phyloP scores from a whole-genome alignment of 179 eudicot species.

The Carnegiea gigantea region DNA sequence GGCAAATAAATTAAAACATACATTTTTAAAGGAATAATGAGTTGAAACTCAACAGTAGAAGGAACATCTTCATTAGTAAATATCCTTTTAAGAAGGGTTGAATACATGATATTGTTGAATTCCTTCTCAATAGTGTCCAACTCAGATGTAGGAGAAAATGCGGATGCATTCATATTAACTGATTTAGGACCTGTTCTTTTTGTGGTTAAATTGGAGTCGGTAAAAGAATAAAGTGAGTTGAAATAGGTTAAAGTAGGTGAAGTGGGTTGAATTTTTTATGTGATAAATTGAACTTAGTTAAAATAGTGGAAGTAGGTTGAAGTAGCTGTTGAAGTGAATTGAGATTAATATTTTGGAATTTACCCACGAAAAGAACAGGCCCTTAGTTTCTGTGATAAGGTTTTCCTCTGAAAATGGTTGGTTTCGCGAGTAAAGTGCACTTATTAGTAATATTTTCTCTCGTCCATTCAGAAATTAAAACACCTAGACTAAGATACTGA shows the following conservation, averaged over 20 bases:
- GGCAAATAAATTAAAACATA: neutral
- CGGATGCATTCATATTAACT: neutral
- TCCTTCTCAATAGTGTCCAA: neutral
- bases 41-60: neutral
- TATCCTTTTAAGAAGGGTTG: neutral
- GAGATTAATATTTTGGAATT: too few relatives aligned
- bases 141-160: neutral
- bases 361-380: too few relatives aligned
- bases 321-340: too few relatives aligned
- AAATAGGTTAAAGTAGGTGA: too few relatives aligned
- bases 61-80: neutral
- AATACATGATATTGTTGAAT: neutral
- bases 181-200: neutral
- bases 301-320: too few relatives aligned
- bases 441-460: too few relatives aligned
- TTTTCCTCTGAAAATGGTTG: neutral
- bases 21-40: neutral
- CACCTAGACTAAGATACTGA: too few relatives aligned
- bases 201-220: too few relatives aligned
- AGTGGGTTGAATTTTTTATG: too few relatives aligned
- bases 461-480: too few relatives aligned
- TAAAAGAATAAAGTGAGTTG: too few relatives aligned
- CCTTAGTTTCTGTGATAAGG: neutral
- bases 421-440: neutral
- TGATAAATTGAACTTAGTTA: too few relatives aligned